A percentile compares a stretch with the other conserved stretches of the same genome.
These are phyloP conservation scores for Hypoxylon intermedium DNA, from an alignment of 495 filamentous ascomycete genomes.

Conservation along the genomic window DNA sequence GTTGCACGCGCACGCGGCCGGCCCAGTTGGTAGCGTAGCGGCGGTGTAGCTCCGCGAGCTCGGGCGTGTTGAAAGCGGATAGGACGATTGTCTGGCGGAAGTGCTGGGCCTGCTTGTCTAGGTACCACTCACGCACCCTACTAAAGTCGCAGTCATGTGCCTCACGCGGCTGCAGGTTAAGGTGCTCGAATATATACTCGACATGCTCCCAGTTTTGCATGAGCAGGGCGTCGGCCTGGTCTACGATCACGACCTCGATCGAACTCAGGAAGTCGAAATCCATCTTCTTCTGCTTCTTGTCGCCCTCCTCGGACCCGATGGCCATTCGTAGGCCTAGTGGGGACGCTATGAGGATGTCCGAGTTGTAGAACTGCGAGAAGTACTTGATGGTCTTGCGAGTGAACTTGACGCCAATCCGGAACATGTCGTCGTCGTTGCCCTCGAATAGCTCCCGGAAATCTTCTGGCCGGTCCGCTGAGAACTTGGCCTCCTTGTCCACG, in stretches of 20 bases:
- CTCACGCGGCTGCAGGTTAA: constrained; percentile 89
- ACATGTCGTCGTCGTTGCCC: constrained; percentile 96
- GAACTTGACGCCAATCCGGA: constrained; percentile 91
- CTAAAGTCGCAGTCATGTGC: constrained; percentile 94
- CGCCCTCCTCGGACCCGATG: constrained; percentile 71
- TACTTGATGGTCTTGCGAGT: constrained; percentile 94
- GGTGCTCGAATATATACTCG: constrained; percentile 85
- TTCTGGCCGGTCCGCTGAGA: constrained; percentile 75
- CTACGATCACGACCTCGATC: constrained; percentile 86
- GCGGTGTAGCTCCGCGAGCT: constrained; percentile 80
- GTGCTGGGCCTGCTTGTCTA: constrained; percentile 80
- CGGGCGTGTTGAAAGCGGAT: constrained; percentile 84
- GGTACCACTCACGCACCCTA: constrained; percentile 88
- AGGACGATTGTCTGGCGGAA: constrained; percentile 85
- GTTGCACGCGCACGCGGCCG: constrained; percentile 78
- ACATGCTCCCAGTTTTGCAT: constrained; percentile 99
- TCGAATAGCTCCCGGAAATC: constrained; percentile 91
- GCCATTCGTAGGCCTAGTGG: constrained; percentile 89
- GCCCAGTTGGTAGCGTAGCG: constrained; percentile 78
- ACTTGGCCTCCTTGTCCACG: constrained; percentile 67
- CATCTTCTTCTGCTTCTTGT: constrained; percentile 66
- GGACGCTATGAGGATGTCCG: constrained; percentile 90
- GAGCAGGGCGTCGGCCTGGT: constrained; percentile 89
- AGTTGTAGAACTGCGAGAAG: constrained; percentile 94
- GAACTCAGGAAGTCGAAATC: constrained; percentile 93